Evolutionary conservation across 768 basidiomycete species (phyloP), one percentile per base, ranked within the genome.

Genomic region (Mycena indigotica): DNA sequence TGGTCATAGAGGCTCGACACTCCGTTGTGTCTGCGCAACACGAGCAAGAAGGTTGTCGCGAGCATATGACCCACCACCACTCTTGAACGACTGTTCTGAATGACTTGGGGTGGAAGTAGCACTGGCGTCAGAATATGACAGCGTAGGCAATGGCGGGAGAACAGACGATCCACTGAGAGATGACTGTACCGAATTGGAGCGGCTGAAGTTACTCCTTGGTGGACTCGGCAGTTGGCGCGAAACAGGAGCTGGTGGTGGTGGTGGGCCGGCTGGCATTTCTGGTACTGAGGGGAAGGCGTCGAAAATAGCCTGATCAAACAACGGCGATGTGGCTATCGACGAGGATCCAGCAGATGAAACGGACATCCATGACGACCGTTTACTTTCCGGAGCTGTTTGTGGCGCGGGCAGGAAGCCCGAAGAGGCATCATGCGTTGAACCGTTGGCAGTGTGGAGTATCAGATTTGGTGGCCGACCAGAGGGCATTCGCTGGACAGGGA

Each of bases 261-360:
- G 17, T 28, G 45, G 53, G 35, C 73, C 65, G 1, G 82, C 80
- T 4, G 77, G 69, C 17, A 74, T 75, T 46, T 79, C 74, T 1
- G 89, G 88, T 4, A 90, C 88, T 29, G 81, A 81, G 23, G 89
- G 89, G 70, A 91, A 90, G 5, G 86, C 81, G 56, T 89, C 88
- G 61, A 86, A 88, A 23, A 88, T 71, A 12, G 81, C 81, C 58
- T 75, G 74, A 65, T 87, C 85, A 40, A 89, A 80, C 24, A 78
- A 63, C 50, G 73, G 83, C 59, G 76, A 83, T 61, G 75, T 73
- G 58, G 67, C 73, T 19, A 44, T 24, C 17, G 53, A 52, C 41
- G 55, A 76, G 2, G 77, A 75, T 32, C 76, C 67, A 17, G 72
- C 55, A 28, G 80, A 70, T 8, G 76, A 72, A 19, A 74, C 69